Percentiles rank a stretch among this genome's conserved stretches.
Conservation (phyloP, 257 asterid genomes). For the Misopates orontium region DNA sequence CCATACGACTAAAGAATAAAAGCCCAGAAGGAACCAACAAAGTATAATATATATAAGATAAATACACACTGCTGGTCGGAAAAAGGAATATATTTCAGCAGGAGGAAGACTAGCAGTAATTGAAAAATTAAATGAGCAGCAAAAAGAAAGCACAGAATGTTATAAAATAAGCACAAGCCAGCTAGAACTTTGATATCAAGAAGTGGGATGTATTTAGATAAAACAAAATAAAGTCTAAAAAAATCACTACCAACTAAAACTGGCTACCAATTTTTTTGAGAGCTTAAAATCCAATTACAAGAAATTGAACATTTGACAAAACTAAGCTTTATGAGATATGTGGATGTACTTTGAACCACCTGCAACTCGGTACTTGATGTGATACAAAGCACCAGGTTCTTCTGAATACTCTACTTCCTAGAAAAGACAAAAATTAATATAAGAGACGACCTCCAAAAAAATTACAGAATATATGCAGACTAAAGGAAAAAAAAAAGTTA, state of each 20-base stretch:
- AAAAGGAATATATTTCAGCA: too few species aligned
- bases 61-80: background rate
- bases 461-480: slow-evolving; percentile 2
- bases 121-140: too few species aligned
- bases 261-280: slow-evolving; percentile 7
- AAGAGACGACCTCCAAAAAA: slow-evolving; percentile 16
- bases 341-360: slow-evolving; percentile 85
- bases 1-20: background rate
- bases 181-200: too few species aligned
- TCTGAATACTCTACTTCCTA: slow-evolving; percentile 98
- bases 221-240: too few species aligned
- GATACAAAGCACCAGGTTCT: slow-evolving; percentile 86
- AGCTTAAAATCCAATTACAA: slow-evolving; percentile 9
- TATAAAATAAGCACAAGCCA: too few species aligned
- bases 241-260: background rate
- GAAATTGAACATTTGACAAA: background rate
- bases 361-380: slow-evolving; percentile 98
- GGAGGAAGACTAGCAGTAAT: too few species aligned
- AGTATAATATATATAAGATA: background rate
- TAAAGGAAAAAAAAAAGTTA: slow-evolving; percentile 11
- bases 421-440: slow-evolving; percentile 16
- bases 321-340: slow-evolving; percentile 4
- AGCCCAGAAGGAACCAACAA: background rate
- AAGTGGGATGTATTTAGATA: too few species aligned
- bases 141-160: too few species aligned